Evolutionary conservation across 495 filamentous ascomycete species (phyloP).

Genomic region (Tuber indicum): DNA sequence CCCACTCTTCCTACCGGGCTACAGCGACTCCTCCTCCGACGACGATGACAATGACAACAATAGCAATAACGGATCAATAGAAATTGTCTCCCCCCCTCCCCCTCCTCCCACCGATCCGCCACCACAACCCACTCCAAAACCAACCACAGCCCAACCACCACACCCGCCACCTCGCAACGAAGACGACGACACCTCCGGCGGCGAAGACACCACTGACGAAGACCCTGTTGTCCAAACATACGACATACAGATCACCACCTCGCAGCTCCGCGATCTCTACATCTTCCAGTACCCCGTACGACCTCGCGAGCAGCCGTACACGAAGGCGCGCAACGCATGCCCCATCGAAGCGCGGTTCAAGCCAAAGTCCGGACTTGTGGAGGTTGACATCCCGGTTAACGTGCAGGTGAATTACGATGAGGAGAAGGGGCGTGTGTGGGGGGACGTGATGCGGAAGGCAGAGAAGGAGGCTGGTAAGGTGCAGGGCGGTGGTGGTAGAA

Average conservation of each 20-base stretch:
- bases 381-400: slow-evolving; percentile 65
- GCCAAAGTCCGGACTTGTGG: slow-evolving; percentile 60
- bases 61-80: not conserved
- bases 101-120: not conserved
- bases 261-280: slow-evolving; percentile 47
- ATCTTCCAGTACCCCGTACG: slow-evolving; percentile 68
- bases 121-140: not conserved
- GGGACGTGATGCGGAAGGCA: slow-evolving; percentile 55
- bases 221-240: slow-evolving; percentile 38
- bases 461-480: slow-evolving; percentile 41
- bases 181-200: slow-evolving; percentile 9
- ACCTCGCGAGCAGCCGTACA: slow-evolving; percentile 51
- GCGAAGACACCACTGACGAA: slow-evolving; percentile 17
- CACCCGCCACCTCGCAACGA: not conserved
- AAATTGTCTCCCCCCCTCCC: not conserved
- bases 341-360: slow-evolving; percentile 62
- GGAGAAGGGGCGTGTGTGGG: slow-evolving; percentile 59
- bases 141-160: not conserved
- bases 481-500: slow-evolving; percentile 50
- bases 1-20: slow-evolving; percentile 2
- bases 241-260: slow-evolving; percentile 37
- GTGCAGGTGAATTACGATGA: slow-evolving; percentile 58
- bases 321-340: slow-evolving; percentile 49
- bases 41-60: not conserved
- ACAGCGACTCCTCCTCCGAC: not conserved